These are phyloP conservation scores for Vaccinium myrtillus DNA, from an alignment of 148 eudicot genomes.

Conservation along the genomic window DNA sequence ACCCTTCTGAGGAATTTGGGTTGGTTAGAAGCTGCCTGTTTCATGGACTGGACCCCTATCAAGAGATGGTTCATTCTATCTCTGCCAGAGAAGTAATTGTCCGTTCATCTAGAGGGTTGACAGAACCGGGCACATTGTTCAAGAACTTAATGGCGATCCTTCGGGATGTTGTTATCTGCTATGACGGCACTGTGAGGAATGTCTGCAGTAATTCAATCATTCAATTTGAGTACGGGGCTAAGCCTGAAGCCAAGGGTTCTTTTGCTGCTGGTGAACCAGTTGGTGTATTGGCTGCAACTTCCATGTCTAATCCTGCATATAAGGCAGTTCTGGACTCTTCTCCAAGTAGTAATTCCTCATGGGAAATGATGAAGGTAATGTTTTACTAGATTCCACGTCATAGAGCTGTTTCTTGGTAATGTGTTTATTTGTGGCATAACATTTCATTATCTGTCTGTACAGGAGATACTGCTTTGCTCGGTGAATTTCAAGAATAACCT, in stretches of 20 bases:
- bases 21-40: constrained; percentile 65
- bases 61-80: constrained; percentile 84
- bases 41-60: constrained; percentile 80
- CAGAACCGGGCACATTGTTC: constrained; percentile 91
- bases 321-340: constrained; percentile 98
- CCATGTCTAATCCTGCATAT: constrained; percentile 98
- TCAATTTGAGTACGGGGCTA: constrained; percentile 81
- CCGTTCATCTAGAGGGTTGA: constrained; percentile 81
- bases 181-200: constrained; percentile 91
- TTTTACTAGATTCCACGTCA: neutral
- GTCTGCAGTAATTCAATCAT: constrained; percentile 72
- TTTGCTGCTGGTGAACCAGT: constrained; percentile 97
- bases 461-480: constrained; percentile 92
- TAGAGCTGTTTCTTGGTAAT: neutral
- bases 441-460: constrained; percentile 24
- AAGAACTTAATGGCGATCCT: constrained; percentile 96
- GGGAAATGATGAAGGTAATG: constrained; percentile 99
- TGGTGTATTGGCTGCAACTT: constrained; percentile 96
- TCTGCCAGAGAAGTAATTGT: constrained; percentile 86
- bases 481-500: constrained; percentile 68
- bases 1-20: constrained; percentile 69
- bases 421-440: neutral
- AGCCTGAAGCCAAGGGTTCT: constrained; percentile 35
- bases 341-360: constrained; percentile 82
- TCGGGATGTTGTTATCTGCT: constrained; percentile 84